phyloP scores from a whole-genome alignment of 305 asterid species.

The Fraxinus floribunda region DNA sequence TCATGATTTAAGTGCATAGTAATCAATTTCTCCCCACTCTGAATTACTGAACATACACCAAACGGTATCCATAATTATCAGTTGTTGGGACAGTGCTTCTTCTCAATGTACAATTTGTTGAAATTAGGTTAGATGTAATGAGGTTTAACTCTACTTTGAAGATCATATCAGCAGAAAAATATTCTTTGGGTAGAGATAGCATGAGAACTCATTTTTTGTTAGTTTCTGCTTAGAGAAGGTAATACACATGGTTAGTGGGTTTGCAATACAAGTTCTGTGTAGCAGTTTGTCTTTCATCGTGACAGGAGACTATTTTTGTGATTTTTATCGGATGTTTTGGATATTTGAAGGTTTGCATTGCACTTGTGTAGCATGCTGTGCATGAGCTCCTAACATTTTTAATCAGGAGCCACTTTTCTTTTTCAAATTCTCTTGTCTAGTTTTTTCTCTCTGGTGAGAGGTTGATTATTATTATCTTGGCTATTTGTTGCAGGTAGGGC shows the following conservation, averaged over 20 bases:
- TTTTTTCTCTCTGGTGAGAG: background rate
- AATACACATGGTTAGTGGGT: background rate
- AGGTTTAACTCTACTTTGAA: background rate
- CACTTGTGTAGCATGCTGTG: background rate
- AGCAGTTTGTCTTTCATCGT: background rate
- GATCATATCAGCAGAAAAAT: background rate
- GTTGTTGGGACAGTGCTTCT: background rate
- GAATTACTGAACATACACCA: background rate
- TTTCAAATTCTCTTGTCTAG: background rate
- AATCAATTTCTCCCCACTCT: background rate
- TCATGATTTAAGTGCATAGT: background rate
- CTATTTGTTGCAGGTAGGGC: constrained; percentile 64
- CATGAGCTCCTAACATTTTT: background rate
- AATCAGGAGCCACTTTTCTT: background rate
- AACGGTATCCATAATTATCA: background rate
- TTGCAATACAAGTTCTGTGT: background rate
- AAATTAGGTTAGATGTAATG: background rate
- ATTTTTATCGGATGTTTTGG: background rate
- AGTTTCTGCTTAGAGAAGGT: background rate
- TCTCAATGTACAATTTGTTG: background rate
- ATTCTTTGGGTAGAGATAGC: background rate
- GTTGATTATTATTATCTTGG: constrained; percentile 7
- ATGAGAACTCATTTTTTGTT: background rate
- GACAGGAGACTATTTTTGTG: background rate
- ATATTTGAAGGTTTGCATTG: background rate